Evolutionary conservation across 352 stramenopile species (phyloP).

Genomic region (Phytophthora tubulina): DNA sequence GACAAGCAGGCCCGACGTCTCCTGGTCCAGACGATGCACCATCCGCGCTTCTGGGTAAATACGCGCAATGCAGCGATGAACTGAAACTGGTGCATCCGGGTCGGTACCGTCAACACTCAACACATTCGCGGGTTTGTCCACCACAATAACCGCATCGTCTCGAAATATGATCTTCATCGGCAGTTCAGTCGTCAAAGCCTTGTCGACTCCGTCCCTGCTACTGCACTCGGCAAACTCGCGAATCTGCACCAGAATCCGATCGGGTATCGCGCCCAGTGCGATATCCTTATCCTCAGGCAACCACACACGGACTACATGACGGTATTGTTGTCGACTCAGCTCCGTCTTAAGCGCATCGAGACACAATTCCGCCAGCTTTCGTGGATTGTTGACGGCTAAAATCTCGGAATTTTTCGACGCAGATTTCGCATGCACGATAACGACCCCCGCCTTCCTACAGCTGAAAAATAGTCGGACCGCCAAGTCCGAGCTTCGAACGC

Average conservation of each 20-base stretch:
- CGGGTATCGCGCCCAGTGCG: slow-evolving; percentile 33
- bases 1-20: slow-evolving; percentile 79
- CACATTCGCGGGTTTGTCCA: slow-evolving; percentile 69
- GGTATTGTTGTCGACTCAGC: slow-evolving; percentile 25
- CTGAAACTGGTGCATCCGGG: slow-evolving; percentile 42
- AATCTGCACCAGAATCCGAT: slow-evolving; percentile 60
- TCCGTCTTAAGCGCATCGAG: slow-evolving; percentile 38
- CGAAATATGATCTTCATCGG: slow-evolving; percentile 55
- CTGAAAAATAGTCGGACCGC: slow-evolving; percentile 43
- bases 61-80: slow-evolving; percentile 54
- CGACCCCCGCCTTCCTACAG: slow-evolving; percentile 21
- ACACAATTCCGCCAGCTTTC: slow-evolving; percentile 43
- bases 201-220: slow-evolving; percentile 11
- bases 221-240: slow-evolving; percentile 47
- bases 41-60: slow-evolving; percentile 68
- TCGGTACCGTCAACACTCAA: slow-evolving; percentile 68
- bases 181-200: slow-evolving; percentile 27
- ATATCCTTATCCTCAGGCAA: slow-evolving; percentile 33
- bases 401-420: slow-evolving; percentile 24
- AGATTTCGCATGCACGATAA: slow-evolving; percentile 21
- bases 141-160: slow-evolving; percentile 64
- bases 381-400: slow-evolving; percentile 35
- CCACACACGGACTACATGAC: slow-evolving; percentile 45
- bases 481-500: slow-evolving; percentile 44
- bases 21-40: slow-evolving; percentile 83